These are phyloP conservation scores for Chrysoporthe puriensis DNA, from an alignment of 2,329 filamentous ascomycete genomes.

Conservation along the genomic window DNA sequence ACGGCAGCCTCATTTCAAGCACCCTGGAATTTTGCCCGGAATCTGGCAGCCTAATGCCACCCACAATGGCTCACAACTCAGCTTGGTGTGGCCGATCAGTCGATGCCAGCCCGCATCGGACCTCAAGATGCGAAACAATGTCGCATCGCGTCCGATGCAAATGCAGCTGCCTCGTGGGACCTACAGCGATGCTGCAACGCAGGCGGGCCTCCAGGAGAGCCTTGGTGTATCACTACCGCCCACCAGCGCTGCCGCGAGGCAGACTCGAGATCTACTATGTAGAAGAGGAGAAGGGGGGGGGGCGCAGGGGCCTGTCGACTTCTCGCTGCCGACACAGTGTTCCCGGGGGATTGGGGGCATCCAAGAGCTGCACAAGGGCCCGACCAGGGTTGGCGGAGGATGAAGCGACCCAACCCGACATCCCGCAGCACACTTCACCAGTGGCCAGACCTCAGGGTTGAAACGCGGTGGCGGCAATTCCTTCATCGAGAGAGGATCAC, in stretches of 20 bases:
- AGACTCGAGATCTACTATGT: neutral
- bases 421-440: neutral
- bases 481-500: neutral
- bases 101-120: constrained; percentile 23
- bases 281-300: neutral
- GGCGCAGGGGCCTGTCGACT: neutral
- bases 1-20: constrained; percentile 9
- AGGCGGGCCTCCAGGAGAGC: neutral
- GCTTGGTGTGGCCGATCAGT: constrained; percentile 22
- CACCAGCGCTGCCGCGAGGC: neutral
- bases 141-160: constrained; percentile 26
- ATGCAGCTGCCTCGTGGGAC: constrained; percentile 16
- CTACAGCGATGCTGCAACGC: neutral
- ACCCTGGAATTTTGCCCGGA: constrained; percentile 16
- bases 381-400: constrained; percentile 19
- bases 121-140: constrained; percentile 20
- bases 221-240: neutral
- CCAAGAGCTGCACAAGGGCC: constrained; percentile 2
- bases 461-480: constrained; percentile 13
- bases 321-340: neutral
- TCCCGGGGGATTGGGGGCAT: constrained; percentile 1
- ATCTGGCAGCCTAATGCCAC: constrained; percentile 23
- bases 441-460: neutral
- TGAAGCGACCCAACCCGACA: constrained; percentile 23
- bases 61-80: constrained; percentile 22